Evolutionary conservation across 148 eudicot genomes (phyloP).

Genomic region (Agrostemma githago): DNA sequence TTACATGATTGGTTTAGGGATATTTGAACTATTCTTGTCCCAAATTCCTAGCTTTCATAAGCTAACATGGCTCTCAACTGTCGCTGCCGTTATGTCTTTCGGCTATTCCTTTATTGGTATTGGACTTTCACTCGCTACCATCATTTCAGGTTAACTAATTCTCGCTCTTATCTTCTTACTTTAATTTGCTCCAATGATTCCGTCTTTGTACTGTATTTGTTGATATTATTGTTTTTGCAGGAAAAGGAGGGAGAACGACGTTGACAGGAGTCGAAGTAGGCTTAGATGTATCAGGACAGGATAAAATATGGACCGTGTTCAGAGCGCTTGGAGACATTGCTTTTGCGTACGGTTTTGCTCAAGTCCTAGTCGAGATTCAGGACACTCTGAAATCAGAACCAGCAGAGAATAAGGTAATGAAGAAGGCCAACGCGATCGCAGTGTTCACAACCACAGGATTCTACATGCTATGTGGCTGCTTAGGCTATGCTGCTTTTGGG

Average conservation of each 20-base stretch:
- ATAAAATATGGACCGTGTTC: constrained; percentile 56
- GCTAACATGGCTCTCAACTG: constrained; percentile 51
- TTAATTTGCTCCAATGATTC: background rate
- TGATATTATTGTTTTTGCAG: constrained; percentile 20
- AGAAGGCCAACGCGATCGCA: constrained; percentile 47
- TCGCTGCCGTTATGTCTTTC: constrained; percentile 74
- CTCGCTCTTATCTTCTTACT: no score
- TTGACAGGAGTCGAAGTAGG: constrained; percentile 57
- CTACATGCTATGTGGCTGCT: constrained; percentile 68
- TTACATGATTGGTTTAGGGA: constrained; percentile 55
- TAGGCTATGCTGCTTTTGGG: constrained; percentile 88
- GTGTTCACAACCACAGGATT: constrained; percentile 51
- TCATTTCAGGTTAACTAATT: constrained; percentile 42
- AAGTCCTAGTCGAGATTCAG: constrained; percentile 64
- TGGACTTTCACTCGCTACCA: constrained; percentile 54
- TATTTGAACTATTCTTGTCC: constrained; percentile 54
- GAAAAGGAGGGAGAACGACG: constrained; percentile 42
- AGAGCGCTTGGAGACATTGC: constrained; percentile 69
- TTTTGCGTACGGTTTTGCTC: constrained; percentile 55
- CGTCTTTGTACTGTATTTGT: background rate
- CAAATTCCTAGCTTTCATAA: constrained; percentile 65
- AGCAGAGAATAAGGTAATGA: constrained; percentile 73
- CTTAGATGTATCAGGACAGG: constrained; percentile 37
- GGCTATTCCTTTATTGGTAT: constrained; percentile 60
- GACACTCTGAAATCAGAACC: constrained; percentile 57